Base-by-base conservation (phyloP, 1,284 basidiomycete species). In the Macrocystidia cucumis region DNA sequence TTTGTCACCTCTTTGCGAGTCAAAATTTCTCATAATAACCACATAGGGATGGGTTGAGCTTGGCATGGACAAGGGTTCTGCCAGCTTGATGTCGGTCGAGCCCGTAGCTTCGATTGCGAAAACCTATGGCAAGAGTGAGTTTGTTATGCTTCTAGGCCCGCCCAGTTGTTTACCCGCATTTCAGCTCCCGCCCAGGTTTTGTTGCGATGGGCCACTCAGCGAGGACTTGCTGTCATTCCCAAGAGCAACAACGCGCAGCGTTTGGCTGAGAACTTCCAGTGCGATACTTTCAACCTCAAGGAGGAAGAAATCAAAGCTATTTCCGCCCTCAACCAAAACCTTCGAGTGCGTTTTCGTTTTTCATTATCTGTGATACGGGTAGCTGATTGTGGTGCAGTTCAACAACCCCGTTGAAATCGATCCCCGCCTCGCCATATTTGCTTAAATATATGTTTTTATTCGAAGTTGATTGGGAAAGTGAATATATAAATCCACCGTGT, bases 121-220 rank as follows among this genome's bases (percentile, higher is more conserved):
- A 11, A 63, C 64, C 41, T 63, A 78, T 48, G 50, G 58, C 11
- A 85, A 72, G 61, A 72, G 79, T 79, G 43, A 41, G 69, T 56
- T 3, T 3, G 20, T 25, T n/a, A 12, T 26, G n/a, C 3, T 18
- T 17, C 23, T 16, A 21, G 23, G 9, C 9, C 32, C 18, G 5
- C 5, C n/a, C n/a, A 14, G n/a, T 24, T n/a, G n/a, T 20, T 31
- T 17, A n/a, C 32, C 43, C 34, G 5, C n/a, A 22, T 24, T 35
- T 9, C 27, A 55, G 52, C 52, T 23, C 43, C 63, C 5, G 63
- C 61, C 6, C 63, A 65, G 55, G 68, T 89, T 22, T 61, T 88
- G 22, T 70, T 90, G 40, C 76, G 84, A 45, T 89, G 85, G 85
- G 76, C 82, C 5, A 78, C 80, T 11, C 81, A 88, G 52, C 75